A percentile compares a stretch with the other conserved stretches of the same genome.
Evolutionary conservation across 768 basidiomycete genomes (phyloP).

Genomic region (Lepiota brunneoincarnata): DNA sequence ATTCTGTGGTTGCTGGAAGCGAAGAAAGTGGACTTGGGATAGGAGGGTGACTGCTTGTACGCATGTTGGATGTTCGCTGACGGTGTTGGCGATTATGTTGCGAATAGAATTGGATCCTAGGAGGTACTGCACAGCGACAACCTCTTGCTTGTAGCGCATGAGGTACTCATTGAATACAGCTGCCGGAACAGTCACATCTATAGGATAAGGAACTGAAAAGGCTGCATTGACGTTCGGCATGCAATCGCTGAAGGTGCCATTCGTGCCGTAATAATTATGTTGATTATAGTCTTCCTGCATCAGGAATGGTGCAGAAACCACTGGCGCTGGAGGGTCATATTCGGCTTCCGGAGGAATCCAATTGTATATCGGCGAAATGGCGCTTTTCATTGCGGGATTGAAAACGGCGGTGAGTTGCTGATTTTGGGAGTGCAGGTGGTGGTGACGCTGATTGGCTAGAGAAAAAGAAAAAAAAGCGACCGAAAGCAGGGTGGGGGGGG

Average conservation of each 20-base stretch:
- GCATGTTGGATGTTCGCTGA: background rate
- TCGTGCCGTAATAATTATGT: no score
- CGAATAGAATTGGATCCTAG: slow-evolving; percentile 48
- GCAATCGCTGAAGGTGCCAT: no score
- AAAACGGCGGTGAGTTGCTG: slow-evolving; percentile 18
- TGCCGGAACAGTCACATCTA: slow-evolving; percentile 16
- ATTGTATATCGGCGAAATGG: no score
- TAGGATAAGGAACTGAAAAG: slow-evolving; percentile 11
- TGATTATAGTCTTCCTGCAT: background rate
- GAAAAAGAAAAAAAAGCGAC: slow-evolving; percentile 14
- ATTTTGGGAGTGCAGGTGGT: slow-evolving; percentile 26
- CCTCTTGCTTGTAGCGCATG: slow-evolving; percentile 54
- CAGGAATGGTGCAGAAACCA: background rate
- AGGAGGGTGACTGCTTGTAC: slow-evolving; percentile 9
- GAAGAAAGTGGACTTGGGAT: slow-evolving; percentile 1
- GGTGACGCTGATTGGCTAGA: slow-evolving; percentile 22
- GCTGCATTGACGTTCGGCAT: background rate
- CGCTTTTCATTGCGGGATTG: slow-evolving; percentile 1
- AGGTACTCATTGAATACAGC: slow-evolving; percentile 27
- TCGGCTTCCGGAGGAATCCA: no score
- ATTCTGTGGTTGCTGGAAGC: background rate
- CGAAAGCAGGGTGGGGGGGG: slow-evolving; percentile 14
- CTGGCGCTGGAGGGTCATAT: background rate
- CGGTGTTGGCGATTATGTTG: slow-evolving; percentile 24
- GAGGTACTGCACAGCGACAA: slow-evolving; percentile 68